Base-by-base conservation (phyloP, 176 grass and related monocot species). In the Lolium multiflorum region DNA sequence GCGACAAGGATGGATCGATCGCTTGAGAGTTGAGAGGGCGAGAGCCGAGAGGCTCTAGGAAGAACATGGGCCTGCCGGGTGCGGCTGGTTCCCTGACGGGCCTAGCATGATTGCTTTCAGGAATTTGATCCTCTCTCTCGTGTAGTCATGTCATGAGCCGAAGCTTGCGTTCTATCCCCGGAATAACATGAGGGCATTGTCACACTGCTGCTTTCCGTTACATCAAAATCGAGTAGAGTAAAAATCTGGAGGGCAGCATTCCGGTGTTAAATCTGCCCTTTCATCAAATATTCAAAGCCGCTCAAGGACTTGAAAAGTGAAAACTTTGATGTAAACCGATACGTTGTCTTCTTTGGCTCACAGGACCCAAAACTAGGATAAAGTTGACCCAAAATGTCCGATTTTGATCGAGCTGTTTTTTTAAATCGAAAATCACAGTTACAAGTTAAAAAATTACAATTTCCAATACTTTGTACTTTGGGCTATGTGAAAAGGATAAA, bases 111-210 rank as follows among this genome's bases (percentile, higher is more conserved):
- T n/a, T n/a, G 65, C 80, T 87, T 59, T 80, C 56, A 39, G n/a
- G 89, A 87, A 84, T 80, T 58, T 7, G 75, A 75, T 83, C 48
- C 83, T 44, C 56, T n/a, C n/a, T n/a, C n/a, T 11, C 46, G 25
- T 78, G 64, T 35, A 35, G 31, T 75, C 81, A 89, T 43, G 41
- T 6, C 41, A 6, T 35, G 13, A 2, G 6, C 64, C 48, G 74
- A 52, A 38, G 12, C 41, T 71, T 18, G 1, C 41, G 41, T 43
- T 43, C 41, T 43, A 43, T 43, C 41, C 41, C 41, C 11, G 38
- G 5, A 81, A 75, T 64, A 71, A 48, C 6, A 50, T 31, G 65
- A 28, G 15, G 39, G 15, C 39, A 2, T 26, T 9, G 64, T 88
- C 61, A 59, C 14, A 1, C 37, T 26, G 50, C 24, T 70, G 18